Evolutionary conservation across 2,329 filamentous ascomycete species (phyloP).

Genomic region (Penicillium palitans): DNA sequence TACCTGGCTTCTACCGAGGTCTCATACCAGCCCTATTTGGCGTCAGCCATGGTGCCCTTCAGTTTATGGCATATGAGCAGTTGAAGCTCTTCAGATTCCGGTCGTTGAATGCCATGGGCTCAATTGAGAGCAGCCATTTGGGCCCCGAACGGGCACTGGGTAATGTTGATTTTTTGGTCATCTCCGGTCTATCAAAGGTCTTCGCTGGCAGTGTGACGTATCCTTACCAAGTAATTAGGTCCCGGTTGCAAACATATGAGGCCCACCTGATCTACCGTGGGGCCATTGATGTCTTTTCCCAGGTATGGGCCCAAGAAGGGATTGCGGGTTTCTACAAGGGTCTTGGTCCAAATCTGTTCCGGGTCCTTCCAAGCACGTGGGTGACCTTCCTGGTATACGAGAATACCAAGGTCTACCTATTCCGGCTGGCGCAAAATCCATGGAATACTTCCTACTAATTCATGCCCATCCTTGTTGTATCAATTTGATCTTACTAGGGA

Average conservation of each 20-base stretch:
- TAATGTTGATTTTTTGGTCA: constrained; percentile 74
- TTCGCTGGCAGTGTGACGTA: constrained; percentile 89
- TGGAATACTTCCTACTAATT: neutral
- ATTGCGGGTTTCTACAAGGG: constrained; percentile 86
- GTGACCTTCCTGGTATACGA: constrained; percentile 97
- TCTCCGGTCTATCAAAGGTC: constrained; percentile 80
- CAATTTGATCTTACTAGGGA: neutral
- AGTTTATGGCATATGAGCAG: constrained; percentile 92
- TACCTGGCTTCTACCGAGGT: constrained; percentile 82
- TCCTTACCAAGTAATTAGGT: constrained; percentile 89
- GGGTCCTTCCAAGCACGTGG: constrained; percentile 92
- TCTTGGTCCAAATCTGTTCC: constrained; percentile 80
- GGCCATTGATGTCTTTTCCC: constrained; percentile 68
- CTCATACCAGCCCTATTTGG: constrained; percentile 80
- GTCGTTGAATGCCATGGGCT: constrained; percentile 24
- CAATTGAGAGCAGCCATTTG: constrained; percentile 31
- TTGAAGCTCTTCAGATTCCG: constrained; percentile 62
- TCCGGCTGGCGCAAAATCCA: constrained; percentile 32
- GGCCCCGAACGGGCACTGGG: constrained; percentile 48
- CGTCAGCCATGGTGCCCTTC: constrained; percentile 87
- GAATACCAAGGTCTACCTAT: constrained; percentile 78
- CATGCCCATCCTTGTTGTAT: neutral
- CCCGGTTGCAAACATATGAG: constrained; percentile 85
- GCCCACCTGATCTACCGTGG: constrained; percentile 72
- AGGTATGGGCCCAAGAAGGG: constrained; percentile 79